These are phyloP conservation scores for Backusella westeae DNA, from an alignment of 192 early-diverging fungal genomes.

Conservation along the genomic window DNA sequence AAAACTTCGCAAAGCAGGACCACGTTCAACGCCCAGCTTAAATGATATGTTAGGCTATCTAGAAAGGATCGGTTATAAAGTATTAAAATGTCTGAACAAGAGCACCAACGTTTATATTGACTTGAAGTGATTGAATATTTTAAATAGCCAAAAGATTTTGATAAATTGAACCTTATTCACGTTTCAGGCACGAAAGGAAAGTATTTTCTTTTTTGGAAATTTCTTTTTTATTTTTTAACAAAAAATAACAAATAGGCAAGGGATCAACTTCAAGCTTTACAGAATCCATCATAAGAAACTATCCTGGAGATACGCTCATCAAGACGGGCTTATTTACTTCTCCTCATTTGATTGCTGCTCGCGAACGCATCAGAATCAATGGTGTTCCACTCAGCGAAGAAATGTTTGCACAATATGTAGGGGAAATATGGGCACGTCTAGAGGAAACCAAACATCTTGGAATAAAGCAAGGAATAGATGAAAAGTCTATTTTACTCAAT, in stretches of 20 bases:
- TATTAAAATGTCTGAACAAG: constrained; percentile 28
- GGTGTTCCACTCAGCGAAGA: constrained; percentile 73
- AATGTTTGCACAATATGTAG: constrained; percentile 81
- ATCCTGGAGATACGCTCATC: constrained; percentile 10
- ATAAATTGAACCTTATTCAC: constrained; percentile 77
- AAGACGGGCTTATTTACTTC: constrained; percentile 85
- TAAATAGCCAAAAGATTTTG: constrained; percentile 55
- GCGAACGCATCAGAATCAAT: constrained; percentile 93
- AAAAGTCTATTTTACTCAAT: constrained; percentile 9
- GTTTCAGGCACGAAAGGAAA: constrained; percentile 88
- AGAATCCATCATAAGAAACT: constrained; percentile 70
- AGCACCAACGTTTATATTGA: no score
- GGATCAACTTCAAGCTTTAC: constrained; percentile 79
- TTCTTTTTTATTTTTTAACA: no score
- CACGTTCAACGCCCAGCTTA: constrained; percentile 55
- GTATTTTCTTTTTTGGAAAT: no score
- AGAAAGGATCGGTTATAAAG: constrained; percentile 68
- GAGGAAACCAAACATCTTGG: not conserved
- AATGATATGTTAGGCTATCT: constrained; percentile 67
- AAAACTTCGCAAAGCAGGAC: constrained; percentile 64
- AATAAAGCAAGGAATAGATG: not conserved
- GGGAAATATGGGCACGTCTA: constrained; percentile 73
- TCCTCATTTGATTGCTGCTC: constrained; percentile 88
- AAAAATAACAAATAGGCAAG: no score
- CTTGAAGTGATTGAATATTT: not conserved